Base-by-base conservation (phyloP, 2,329 filamentous ascomycete genomes). In the Immersiporthe knoxdaviesiana region DNA sequence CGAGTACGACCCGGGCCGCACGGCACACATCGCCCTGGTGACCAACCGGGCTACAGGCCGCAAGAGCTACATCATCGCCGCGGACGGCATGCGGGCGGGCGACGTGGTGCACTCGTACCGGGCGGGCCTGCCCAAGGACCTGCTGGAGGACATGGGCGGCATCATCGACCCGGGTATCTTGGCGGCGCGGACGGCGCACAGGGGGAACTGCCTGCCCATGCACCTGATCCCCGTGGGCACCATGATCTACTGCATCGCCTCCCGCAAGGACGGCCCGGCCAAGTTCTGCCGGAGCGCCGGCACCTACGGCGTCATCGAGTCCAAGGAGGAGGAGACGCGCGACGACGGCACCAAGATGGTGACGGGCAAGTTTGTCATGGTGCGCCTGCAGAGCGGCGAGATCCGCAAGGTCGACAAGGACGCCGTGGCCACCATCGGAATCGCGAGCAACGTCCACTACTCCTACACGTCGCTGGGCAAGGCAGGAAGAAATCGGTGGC, bases 161-260 rank as follows among this genome's bases (percentile, higher is more conserved):
- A 83, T 91, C 56, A 87, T 97, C 64, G 96, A 99, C 85, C 94
- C 95, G 14, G 97, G 97, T 91, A 93, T 99, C 79, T 83, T 99
- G 72, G 96, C 97, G 10, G 92, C 96, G 39, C 96, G 93, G 83
- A 99, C 97, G 32, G 94, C 94, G 1, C 94, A 94, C 83, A 88
- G 93, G 76, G 96, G 96, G 67, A 99, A 99, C 80, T 99, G 96
- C 78, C 82, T 99, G 74, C 96, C 96, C 18, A 84, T 99, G 78
- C 92, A 97, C 81, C 96, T 99, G 90, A 92, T 99, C 70, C 97
- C 96, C 1, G 87, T 97, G 52, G 95, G 96, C n/a, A 97, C 94
- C 2, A 88, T 93, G 56, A 89, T 99, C 65, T 97, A 92, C 84
- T 96, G 95, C 74, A 90, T 99, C 44, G 95, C 95, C 16, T 92